Evolutionary conservation across 2,329 filamentous ascomycete genomes (phyloP), one percentile per base, ranked within the genome.

Genomic region (Gaeumannomyces sp.): DNA sequence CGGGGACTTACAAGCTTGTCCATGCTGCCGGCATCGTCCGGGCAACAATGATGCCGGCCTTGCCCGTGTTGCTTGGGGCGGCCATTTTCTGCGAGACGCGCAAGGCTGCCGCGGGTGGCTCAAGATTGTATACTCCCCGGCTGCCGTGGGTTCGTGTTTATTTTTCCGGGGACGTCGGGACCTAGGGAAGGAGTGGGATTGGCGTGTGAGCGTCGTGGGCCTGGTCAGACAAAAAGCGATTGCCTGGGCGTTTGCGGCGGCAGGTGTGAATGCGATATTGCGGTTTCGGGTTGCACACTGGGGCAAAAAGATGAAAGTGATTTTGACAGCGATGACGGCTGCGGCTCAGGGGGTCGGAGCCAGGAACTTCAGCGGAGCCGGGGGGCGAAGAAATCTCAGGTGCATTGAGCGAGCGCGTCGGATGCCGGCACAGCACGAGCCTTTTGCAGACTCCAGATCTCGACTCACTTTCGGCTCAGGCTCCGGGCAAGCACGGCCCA

Each of bases 31-130:
- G 78, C 81, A 75, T 82, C 80, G 63, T 82, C 78, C 67, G 79
- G 69, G 84, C 80, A 72, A 81, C 78, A 71, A 88, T 81, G 69
- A 86, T 75, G 72, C 84, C 84, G 71, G 83, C 84, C 77, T 81
- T 83, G 74, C 83, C 83, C 68, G 81, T 81, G 64, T 65, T 53
- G 45, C 67, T 61, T 66, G 59, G 57, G 57, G 57, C 45, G 45
- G 45, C 45, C 45, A 53, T 53, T 53, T 22, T n/a, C 5, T n/a
- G 19, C 19, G 45, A n/a, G 45, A 53, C 45, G 45, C 45, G 45
- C 45, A 7, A 53, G 45, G 45, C 45, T 53, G 45, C 45, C 45
- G 45, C 22, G 45, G 45, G 22, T 53, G 45, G 22, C 45, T n/a
- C 22, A n/a, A n/a, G 45, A n/a, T 7, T 53, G 45, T 11, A 7